Base-by-base conservation (phyloP, 2,329 filamentous ascomycete genomes). In the Davidsoniella eucalypti region DNA sequence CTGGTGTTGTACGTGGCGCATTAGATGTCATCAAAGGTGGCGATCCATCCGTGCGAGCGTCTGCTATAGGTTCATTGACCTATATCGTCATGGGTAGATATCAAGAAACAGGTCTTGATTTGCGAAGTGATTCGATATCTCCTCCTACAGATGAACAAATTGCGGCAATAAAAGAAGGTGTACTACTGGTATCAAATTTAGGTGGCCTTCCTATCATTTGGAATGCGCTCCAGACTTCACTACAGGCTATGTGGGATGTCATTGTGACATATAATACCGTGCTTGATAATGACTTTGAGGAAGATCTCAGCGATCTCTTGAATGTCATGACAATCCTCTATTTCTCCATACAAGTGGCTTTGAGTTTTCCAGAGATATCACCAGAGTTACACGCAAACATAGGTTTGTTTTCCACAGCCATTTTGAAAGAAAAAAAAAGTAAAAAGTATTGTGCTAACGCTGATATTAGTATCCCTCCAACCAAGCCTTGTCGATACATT, bases 401-500 rank as follows among this genome's bases (percentile, higher is more conserved):
- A 4, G 59, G 71, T 75, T 66, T 63, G 71, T 68, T 10, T 6
- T 54, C 39, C 43, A 29, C 17, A 16, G 7, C 14, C 39, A 36
- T 44, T 18, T 42, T 23, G 7, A 23, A n/a, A 16, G 16, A 5
- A 39, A 44, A 25, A 8, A 23, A n/a, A 16, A 17, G 10, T 44
- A 44, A 25, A 9, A 23, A 8, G 16, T 12, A 6, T 4, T 16
- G 29, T 46, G 33, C 55, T 58, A 55, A 52, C 54, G 56, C 38
- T 58, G 57, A 58, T 40, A 4, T 23, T 61, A 74, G 74, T 76
- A 54, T 67, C 67, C 8, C 64, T 86, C 47, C 69, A 78, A 21
- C 85, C 86, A 1, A 75, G 75, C 49, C 64, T 94, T 44, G 71
- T 88, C 16, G 73, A 83, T 44, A 81, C 82, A 51, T 72, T 94